phyloP scores from a whole-genome alignment of 768 basidiomycete genomes.

The Exidia glandulosa region DNA sequence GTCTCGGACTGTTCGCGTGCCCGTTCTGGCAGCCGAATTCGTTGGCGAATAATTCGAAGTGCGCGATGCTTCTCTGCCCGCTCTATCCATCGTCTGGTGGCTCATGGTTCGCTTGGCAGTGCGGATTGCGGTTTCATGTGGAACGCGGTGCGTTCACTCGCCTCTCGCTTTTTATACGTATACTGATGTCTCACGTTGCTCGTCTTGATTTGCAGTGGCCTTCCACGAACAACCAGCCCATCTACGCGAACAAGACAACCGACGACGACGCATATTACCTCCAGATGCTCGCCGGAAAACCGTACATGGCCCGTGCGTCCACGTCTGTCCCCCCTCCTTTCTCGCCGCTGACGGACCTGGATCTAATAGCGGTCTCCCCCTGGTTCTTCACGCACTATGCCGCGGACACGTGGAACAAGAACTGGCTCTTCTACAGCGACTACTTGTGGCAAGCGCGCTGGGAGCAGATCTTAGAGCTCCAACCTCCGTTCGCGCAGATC shows the following conservation, averaged over 20 bases:
- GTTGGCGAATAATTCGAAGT: not conserved
- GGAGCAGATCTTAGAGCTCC: slow-evolving; percentile 48
- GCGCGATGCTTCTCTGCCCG: not conserved
- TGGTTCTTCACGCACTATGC: slow-evolving; percentile 71
- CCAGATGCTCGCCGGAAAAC: not conserved
- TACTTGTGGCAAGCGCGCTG: slow-evolving; percentile 47
- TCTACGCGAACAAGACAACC: not conserved
- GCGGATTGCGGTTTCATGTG: not conserved
- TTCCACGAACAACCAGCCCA: not conserved
- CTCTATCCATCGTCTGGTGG: not conserved
- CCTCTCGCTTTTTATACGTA: not conserved
- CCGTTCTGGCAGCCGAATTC: not conserved
- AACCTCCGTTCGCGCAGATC: slow-evolving; percentile 34
- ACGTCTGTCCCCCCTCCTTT: not conserved
- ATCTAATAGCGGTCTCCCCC: slow-evolving; percentile 35
- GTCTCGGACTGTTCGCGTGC: not conserved
- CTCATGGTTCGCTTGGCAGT: not conserved
- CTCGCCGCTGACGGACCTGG: not conserved
- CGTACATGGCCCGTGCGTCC: not conserved
- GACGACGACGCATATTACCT: not conserved
- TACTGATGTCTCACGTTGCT: not conserved
- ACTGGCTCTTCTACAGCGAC: slow-evolving; percentile 27
- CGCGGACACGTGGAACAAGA: slow-evolving; percentile 47
- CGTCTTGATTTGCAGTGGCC: not conserved
- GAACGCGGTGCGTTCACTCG: not conserved